Conservation (phyloP, 148 eudicot species). For the Rheum nobile region DNA sequence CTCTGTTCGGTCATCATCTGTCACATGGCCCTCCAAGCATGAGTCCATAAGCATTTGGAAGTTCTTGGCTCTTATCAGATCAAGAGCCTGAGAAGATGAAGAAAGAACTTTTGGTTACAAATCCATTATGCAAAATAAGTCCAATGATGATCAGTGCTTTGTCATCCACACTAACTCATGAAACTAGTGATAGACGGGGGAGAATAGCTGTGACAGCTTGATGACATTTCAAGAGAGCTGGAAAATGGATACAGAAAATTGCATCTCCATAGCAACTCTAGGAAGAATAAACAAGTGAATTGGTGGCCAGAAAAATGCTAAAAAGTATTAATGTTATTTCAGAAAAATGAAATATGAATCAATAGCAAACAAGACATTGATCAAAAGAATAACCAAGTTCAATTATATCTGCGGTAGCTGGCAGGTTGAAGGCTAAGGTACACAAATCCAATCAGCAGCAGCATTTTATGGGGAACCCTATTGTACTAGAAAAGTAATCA, state of each 20-base stretch:
- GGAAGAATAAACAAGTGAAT: neutral
- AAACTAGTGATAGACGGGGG: neutral
- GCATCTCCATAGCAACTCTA: neutral
- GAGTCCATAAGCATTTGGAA: constrained; percentile 70
- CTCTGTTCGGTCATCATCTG: constrained; percentile 73
- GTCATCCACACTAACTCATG: neutral
- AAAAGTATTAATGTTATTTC: neutral
- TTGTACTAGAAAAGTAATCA: neutral
- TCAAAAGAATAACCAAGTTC: neutral
- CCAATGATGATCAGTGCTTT: neutral
- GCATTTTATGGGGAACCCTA: neutral
- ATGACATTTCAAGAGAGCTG: neutral
- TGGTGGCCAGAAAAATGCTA: neutral
- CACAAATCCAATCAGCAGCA: neutral
- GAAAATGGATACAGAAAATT: neutral
- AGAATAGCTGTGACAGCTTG: neutral
- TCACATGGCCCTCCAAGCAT: constrained; percentile 71
- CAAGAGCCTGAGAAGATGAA: constrained; percentile 51
- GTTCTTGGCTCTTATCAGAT: constrained; percentile 68
- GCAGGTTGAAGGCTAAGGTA: neutral
- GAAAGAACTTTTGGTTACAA: neutral
- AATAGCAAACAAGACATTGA: neutral
- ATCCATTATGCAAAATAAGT: neutral
- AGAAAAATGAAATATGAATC: neutral
- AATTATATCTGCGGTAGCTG: neutral